Conservation (phyloP, 129 eudicot genomes). For the Ambrosia artemisiifolia region DNA sequence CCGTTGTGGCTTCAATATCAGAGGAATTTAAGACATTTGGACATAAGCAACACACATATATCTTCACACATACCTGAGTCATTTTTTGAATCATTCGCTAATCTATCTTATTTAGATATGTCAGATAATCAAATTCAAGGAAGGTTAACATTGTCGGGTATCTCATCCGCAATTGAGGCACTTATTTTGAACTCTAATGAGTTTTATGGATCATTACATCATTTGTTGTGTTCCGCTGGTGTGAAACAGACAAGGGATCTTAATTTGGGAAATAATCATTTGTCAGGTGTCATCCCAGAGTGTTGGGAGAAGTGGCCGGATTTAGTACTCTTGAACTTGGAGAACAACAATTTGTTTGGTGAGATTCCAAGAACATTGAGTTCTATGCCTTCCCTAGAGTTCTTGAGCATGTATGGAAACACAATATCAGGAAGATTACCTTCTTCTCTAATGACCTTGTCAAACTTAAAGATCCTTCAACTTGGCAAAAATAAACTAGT, state of each 20-base stretch:
- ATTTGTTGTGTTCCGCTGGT: slow-evolving; percentile 28
- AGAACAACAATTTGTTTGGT: not conserved
- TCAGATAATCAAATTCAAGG: not conserved
- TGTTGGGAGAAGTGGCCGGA: slow-evolving; percentile 2
- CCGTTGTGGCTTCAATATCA: not conserved
- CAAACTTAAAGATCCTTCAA: not conserved
- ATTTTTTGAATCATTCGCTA: not conserved
- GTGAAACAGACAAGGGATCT: not conserved
- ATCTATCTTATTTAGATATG: not conserved
- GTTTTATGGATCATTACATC: slow-evolving; percentile 15
- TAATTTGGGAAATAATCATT: slow-evolving; percentile 27
- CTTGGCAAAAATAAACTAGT: not conserved
- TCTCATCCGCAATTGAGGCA: not conserved
- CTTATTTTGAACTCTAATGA: not conserved
- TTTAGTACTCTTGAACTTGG: slow-evolving; percentile 8
- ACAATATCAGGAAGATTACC: slow-evolving; percentile 22
- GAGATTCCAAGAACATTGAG: slow-evolving; percentile 24
- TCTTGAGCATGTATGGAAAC: slow-evolving; percentile 27
- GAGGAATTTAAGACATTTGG: not conserved
- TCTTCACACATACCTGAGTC: not conserved
- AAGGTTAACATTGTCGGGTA: not conserved
- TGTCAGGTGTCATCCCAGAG: slow-evolving; percentile 32
- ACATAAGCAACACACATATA: slow-evolving; percentile 1
- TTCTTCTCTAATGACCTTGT: slow-evolving; percentile 5
- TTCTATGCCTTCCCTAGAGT: not conserved